These are phyloP conservation scores for Ilex aquifolium DNA, from an alignment of 257 asterid genomes.

Conservation along the genomic window DNA sequence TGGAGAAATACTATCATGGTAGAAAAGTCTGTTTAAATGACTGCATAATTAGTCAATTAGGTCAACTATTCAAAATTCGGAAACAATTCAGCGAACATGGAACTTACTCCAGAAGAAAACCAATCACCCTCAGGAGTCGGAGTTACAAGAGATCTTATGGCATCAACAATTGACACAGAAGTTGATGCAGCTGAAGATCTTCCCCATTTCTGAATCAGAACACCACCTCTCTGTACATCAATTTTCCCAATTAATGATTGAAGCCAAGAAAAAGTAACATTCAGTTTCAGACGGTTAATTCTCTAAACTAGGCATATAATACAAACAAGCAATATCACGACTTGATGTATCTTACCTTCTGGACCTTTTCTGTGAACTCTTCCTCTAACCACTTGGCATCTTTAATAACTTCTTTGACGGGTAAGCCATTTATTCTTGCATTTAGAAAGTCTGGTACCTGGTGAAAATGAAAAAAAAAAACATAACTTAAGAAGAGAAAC, in stretches of 20 bases:
- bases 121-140: constrained; percentile 96
- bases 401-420: constrained; percentile 76
- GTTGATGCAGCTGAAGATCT: constrained; percentile 99
- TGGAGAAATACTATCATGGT: no score
- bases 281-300: no score
- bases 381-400: constrained; percentile 89
- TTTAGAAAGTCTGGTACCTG: constrained; percentile 96
- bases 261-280: neutral
- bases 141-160: constrained; percentile 80
- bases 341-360: constrained; percentile 48
- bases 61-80: neutral
- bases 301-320: no score
- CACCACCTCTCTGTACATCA: constrained; percentile 86
- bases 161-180: constrained; percentile 80
- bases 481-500: neutral
- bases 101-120: constrained; percentile 91
- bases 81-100: neutral
- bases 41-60: no score
- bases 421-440: constrained; percentile 72
- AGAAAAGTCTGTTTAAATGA: no score
- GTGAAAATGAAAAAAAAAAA: constrained; percentile 6
- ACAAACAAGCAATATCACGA: neutral
- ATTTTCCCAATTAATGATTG: constrained; percentile 3
- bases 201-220: constrained; percentile 94
- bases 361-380: constrained; percentile 87